Conservation (phyloP, 257 asterid genomes). For the Lithospermum erythrorhizon region DNA sequence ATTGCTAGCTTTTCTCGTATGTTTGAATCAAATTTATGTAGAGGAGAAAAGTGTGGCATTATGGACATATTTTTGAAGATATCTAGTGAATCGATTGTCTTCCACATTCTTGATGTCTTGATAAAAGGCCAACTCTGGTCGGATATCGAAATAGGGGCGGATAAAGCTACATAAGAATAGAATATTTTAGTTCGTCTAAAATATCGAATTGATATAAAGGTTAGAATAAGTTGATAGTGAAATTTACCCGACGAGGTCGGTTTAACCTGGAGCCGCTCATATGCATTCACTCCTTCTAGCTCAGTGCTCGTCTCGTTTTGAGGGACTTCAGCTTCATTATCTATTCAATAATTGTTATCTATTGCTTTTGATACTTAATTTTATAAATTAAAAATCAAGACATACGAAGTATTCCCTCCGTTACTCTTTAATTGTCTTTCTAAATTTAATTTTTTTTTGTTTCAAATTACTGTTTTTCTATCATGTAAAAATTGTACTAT, state of each 20-base stretch:
- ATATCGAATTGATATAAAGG: background rate
- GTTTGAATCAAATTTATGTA: background rate
- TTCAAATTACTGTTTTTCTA: no score
- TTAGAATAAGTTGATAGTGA: no score
- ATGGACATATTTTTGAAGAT: background rate
- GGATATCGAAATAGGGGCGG: background rate
- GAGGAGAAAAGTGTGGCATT: background rate
- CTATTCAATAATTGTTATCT: background rate
- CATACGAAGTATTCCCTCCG: no score
- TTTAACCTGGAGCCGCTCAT: background rate
- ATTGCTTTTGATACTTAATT: no score
- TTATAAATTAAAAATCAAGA: no score
- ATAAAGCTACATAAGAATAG: background rate
- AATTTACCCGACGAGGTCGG: background rate
- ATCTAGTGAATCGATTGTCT: background rate
- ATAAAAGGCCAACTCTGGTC: background rate
- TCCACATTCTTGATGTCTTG: background rate
- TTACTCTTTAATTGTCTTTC: no score
- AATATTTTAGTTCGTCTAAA: background rate
- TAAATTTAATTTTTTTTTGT: no score
- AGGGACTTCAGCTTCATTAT: background rate
- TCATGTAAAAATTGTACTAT: no score
- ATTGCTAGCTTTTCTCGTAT: background rate
- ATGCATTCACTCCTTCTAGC: background rate
- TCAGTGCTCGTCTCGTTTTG: background rate